These are phyloP conservation scores for Grifola frondosa DNA, from an alignment of 1,284 basidiomycete genomes.

Conservation along the genomic window DNA sequence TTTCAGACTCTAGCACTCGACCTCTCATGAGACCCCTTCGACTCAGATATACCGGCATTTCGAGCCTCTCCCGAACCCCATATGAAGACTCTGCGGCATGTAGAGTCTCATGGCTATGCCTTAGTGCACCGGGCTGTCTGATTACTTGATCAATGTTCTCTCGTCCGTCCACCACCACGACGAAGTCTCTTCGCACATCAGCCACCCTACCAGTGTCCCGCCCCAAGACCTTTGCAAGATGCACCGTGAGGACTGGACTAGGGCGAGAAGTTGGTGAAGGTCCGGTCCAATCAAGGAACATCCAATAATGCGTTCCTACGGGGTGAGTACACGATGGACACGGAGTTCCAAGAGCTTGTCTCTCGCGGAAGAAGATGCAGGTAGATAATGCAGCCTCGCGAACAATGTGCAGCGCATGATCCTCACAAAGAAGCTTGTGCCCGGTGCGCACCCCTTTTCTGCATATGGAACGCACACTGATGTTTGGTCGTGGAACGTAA, in stretches of 20 bases:
- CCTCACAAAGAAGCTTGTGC: conserved; percentile 77
- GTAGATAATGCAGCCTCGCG: conserved; percentile 97
- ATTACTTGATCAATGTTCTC: no score
- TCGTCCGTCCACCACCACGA: no score
- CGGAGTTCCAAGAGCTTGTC: conserved; percentile 87
- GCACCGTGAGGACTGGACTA: conserved; percentile 99
- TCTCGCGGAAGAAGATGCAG: conserved; percentile 94
- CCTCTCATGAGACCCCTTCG: no score
- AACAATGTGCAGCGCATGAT: conserved; percentile 94
- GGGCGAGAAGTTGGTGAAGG: conserved; percentile 98
- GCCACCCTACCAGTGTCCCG: no score
- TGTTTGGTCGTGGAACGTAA: conserved; percentile 50
- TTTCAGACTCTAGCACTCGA: no score
- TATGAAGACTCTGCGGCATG: no score
- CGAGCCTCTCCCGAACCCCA: no score
- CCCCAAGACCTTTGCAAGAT: no score
- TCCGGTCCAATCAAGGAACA: conserved; percentile 95
- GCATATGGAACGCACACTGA: conserved; percentile 1
- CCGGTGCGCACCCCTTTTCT: conserved; percentile 51
- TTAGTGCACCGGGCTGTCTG: no score
- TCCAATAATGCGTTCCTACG: conserved; percentile 87
- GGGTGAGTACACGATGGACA: conserved; percentile 93
- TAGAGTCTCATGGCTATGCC: no score
- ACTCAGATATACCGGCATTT: no score
- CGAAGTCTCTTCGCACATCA: no score